A percentile compares a stretch with the other conserved stretches of the same genome.
phyloP scores from a whole-genome alignment of 176 grass and related monocot species.

The Avena atlantica region DNA sequence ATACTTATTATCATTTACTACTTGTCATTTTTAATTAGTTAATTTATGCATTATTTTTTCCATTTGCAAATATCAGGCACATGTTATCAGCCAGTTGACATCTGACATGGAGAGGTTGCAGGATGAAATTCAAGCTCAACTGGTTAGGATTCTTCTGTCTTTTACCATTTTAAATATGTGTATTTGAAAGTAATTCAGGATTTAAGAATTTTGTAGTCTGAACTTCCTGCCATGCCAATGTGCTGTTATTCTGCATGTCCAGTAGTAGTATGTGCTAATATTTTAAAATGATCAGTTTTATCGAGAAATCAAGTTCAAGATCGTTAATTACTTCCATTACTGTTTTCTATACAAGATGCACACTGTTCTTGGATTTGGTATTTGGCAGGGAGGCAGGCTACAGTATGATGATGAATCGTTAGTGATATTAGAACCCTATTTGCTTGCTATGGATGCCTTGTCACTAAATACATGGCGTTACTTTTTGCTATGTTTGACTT shows the following conservation, averaged over 20 bases:
- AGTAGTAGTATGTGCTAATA: neutral
- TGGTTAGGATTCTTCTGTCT: constrained; percentile 57
- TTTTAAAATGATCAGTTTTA: neutral
- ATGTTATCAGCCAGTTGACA: constrained; percentile 87
- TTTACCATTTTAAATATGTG: constrained; percentile 37
- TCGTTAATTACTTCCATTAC: neutral
- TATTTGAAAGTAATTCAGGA: neutral
- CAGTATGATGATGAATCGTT: neutral
- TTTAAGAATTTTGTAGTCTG: constrained; percentile 12
- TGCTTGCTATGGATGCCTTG: neutral
- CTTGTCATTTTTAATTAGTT: neutral
- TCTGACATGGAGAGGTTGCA: constrained; percentile 89
- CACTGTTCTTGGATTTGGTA: constrained; percentile 19
- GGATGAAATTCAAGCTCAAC: constrained; percentile 90
- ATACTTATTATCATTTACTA: constrained; percentile 25
- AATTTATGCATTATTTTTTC: neutral
- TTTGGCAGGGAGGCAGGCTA: constrained; percentile 10
- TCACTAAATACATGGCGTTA: neutral
- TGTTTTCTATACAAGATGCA: neutral
- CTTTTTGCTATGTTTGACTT: constrained; percentile 18
- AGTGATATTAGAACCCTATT: constrained; percentile 13
- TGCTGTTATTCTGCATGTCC: neutral
- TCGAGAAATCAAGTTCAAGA: constrained; percentile 21
- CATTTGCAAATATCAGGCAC: constrained; percentile 59
- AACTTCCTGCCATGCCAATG: neutral